A percentile compares a stretch with the other conserved stretches of the same genome.
phyloP scores from a whole-genome alignment of 2,329 filamentous ascomycete species.

The Aspergillus tubingensis region DNA sequence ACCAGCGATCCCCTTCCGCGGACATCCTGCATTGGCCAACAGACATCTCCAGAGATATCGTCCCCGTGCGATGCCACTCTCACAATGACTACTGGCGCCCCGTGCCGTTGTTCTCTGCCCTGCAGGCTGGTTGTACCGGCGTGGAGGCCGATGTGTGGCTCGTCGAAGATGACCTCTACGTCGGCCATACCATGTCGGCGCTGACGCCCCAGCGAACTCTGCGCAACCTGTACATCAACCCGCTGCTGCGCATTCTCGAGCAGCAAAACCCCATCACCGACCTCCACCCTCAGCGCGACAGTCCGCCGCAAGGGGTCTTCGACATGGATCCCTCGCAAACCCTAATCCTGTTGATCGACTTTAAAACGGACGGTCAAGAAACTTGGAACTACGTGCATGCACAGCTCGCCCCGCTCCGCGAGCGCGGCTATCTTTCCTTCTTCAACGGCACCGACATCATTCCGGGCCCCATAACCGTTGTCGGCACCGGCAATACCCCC shows the following conservation, averaged over 20 bases:
- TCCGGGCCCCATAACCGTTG: slow-evolving; percentile 53
- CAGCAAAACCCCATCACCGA: slow-evolving; percentile 49
- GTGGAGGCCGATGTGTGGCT: slow-evolving; percentile 62
- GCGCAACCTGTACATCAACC: slow-evolving; percentile 55
- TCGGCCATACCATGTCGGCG: slow-evolving; percentile 54
- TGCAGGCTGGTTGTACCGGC: slow-evolving; percentile 56
- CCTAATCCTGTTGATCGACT: slow-evolving; percentile 57
- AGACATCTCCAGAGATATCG: slow-evolving; percentile 53
- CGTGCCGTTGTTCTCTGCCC: slow-evolving; percentile 57
- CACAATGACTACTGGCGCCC: slow-evolving; percentile 63
- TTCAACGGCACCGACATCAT: slow-evolving; percentile 49
- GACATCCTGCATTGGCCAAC: slow-evolving; percentile 47
- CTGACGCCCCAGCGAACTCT: slow-evolving; percentile 53
- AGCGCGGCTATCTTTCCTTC: slow-evolving; percentile 53
- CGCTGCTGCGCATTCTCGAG: slow-evolving; percentile 52
- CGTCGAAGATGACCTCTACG: slow-evolving; percentile 55
- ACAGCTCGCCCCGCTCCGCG: slow-evolving; percentile 51
- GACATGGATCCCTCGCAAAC: slow-evolving; percentile 52
- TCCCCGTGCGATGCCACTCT: slow-evolving; percentile 56
- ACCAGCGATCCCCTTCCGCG: slow-evolving; percentile 37
- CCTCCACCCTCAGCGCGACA: slow-evolving; percentile 34
- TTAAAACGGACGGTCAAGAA: slow-evolving; percentile 44
- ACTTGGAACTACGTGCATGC: slow-evolving; percentile 41
- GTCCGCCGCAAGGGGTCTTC: slow-evolving; percentile 51
- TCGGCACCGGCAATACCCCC: slow-evolving; percentile 57